phyloP scores from a whole-genome alignment of 73 alveolate species.

The Paramecium sexaurelia region DNA sequence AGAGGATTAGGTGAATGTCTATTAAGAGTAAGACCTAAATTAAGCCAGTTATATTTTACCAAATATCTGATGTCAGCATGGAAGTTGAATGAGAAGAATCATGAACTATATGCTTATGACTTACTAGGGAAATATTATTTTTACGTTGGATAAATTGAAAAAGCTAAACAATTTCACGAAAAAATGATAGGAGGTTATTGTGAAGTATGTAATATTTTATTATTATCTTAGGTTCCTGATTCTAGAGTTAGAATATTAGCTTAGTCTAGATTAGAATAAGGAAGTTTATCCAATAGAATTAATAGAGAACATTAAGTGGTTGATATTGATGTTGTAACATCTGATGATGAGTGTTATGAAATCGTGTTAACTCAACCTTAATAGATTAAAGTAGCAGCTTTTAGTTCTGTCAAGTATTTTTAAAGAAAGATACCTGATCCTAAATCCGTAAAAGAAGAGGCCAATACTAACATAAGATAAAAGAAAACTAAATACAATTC shows the following conservation, averaged over 20 bases:
- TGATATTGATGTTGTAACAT: conserved; percentile 41
- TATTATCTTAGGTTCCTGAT: not conserved
- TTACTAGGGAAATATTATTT: conserved; percentile 28
- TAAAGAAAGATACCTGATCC: conserved; percentile 40
- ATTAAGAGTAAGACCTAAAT: conserved; percentile 1
- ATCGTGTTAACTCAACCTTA: not conserved
- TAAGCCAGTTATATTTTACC: conserved; percentile 18
- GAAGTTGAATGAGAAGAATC: conserved; percentile 34
- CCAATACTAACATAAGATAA: conserved; percentile 15
- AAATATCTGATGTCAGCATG: conserved; percentile 54
- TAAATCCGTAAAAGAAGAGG: conserved; percentile 5
- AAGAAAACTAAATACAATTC: conserved; percentile 13
- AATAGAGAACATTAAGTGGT: not conserved
- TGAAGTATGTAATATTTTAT: conserved; percentile 21
- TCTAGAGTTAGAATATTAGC: conserved; percentile 37
- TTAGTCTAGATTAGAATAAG: conserved; percentile 3
- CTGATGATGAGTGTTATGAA: conserved; percentile 60
- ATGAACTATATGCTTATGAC: conserved; percentile 40
- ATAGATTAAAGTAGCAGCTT: not conserved
- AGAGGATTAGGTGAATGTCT: conserved; percentile 34
- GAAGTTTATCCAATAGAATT: not conserved
- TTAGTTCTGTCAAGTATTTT: not conserved
- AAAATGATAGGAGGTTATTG: conserved; percentile 41
- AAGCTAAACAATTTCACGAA: conserved; percentile 22
- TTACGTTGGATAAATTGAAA: conserved; percentile 32